phyloP scores from a whole-genome alignment of 2,329 filamentous ascomycete genomes.

The Thermomyces lanuginosus region DNA sequence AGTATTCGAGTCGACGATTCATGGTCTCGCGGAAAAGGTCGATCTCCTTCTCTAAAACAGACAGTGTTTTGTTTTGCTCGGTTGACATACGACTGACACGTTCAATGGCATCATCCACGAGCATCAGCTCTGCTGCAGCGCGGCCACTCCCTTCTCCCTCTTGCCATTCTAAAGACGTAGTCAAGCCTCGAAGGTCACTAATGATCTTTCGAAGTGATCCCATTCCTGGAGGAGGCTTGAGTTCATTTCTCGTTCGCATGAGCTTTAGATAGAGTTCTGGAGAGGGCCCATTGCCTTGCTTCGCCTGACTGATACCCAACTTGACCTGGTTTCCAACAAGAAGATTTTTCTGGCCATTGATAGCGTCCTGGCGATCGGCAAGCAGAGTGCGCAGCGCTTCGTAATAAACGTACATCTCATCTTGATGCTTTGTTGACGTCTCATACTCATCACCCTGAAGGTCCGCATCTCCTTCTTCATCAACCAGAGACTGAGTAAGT shows the following conservation, averaged over 20 bases:
- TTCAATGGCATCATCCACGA: conserved; percentile 48
- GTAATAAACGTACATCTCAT: conserved; percentile 76
- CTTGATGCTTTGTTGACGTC: conserved; percentile 70
- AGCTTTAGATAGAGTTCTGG: conserved; percentile 45
- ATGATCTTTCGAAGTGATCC: conserved; percentile 56
- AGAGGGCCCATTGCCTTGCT: conserved; percentile 49
- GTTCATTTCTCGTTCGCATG: conserved; percentile 28
- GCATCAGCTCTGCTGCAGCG: conserved; percentile 44
- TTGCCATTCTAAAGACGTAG: conserved; percentile 43
- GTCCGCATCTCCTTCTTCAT: conserved; percentile 61
- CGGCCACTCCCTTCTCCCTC: conserved; percentile 38
- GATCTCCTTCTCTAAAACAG: conserved; percentile 45
- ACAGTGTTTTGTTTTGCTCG: conserved; percentile 36
- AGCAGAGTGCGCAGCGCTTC: conserved; percentile 58
- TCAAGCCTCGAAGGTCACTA: conserved; percentile 50
- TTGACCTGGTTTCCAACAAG: conserved; percentile 59
- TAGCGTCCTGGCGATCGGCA: conserved; percentile 59
- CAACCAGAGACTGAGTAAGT: conserved; percentile 59
- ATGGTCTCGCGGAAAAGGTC: conserved; percentile 61
- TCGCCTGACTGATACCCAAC: conserved; percentile 43
- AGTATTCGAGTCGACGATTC: conserved; percentile 78
- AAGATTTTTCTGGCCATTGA: conserved; percentile 62
- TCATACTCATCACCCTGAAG: conserved; percentile 81
- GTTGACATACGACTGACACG: conserved; percentile 38
- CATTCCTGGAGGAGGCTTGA: conserved; percentile 32